phyloP scores from a whole-genome alignment of 164 flowering plant species.

The Houttuynia cordata region DNA sequence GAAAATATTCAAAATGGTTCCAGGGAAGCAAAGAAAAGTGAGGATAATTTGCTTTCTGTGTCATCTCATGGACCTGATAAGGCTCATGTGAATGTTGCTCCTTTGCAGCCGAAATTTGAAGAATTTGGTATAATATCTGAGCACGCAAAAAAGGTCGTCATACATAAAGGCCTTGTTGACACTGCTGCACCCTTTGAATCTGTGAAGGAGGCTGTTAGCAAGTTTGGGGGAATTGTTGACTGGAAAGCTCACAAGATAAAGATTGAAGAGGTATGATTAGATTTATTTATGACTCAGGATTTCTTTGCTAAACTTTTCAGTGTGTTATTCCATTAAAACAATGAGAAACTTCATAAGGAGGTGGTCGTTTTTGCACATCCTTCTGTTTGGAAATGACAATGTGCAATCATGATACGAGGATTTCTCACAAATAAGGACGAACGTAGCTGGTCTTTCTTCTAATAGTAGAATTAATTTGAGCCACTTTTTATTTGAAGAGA shows the following conservation, averaged over 20 bases:
- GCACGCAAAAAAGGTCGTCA: constrained; percentile 11
- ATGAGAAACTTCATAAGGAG: no score
- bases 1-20: constrained; percentile 1
- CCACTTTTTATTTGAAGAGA: no score
- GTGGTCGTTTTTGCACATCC: no score
- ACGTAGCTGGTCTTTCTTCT: no score
- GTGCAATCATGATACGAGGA: no score
- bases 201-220: constrained; percentile 83
- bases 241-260: constrained; percentile 88
- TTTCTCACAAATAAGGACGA: no score
- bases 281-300: not conserved
- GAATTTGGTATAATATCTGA: constrained; percentile 1
- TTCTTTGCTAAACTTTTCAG: not conserved
- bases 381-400: no score
- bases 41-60: constrained; percentile 2
- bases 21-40: constrained; percentile 4
- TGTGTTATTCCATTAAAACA: no score
- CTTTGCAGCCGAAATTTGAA: constrained; percentile 7
- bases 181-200: constrained; percentile 90
- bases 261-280: constrained; percentile 54
- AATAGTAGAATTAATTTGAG: no score
- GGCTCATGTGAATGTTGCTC: constrained; percentile 11
- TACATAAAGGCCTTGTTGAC: constrained; percentile 45
- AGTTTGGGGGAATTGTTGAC: constrained; percentile 87
- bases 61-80: constrained; percentile 14